Conservation (phyloP, 2,329 filamentous ascomycete genomes). For the Coniochaeta sp. region DNA sequence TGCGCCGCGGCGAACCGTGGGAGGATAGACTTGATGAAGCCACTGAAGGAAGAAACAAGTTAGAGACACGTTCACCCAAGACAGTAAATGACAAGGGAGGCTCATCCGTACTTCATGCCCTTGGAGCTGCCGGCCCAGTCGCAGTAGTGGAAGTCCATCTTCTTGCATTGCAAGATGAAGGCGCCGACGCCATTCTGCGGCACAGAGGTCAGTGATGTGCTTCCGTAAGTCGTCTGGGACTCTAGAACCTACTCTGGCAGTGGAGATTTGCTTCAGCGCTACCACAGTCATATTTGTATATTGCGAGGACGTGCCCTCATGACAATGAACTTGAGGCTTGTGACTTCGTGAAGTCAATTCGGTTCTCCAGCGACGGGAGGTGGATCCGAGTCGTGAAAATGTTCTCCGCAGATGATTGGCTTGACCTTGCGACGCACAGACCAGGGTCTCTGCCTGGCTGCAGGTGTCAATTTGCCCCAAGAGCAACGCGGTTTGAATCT, state of each 20-base stretch:
- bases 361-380: not conserved
- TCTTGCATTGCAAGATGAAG: conserved; percentile 96
- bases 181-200: conserved; percentile 87
- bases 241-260: not conserved
- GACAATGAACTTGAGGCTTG: not conserved
- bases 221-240: not conserved
- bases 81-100: not conserved
- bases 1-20: conserved; percentile 71
- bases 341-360: not conserved
- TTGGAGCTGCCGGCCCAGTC: conserved; percentile 89
- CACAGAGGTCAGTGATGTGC: not conserved
- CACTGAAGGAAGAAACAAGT: conserved; percentile 35
- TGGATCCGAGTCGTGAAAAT: not conserved
- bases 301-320: not conserved
- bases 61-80: not conserved
- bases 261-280: not conserved
- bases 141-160: conserved; percentile 93
- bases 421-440: not conserved
- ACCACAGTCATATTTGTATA: not conserved
- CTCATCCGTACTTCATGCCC: conserved; percentile 75
- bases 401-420: not conserved
- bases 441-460: not conserved
- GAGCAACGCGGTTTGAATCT: not conserved
- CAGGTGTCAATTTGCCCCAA: not conserved
- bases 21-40: conserved; percentile 74